These are phyloP conservation scores for Pythium apleroticum DNA, from an alignment of 352 stramenopile genomes.

Conservation along the genomic window DNA sequence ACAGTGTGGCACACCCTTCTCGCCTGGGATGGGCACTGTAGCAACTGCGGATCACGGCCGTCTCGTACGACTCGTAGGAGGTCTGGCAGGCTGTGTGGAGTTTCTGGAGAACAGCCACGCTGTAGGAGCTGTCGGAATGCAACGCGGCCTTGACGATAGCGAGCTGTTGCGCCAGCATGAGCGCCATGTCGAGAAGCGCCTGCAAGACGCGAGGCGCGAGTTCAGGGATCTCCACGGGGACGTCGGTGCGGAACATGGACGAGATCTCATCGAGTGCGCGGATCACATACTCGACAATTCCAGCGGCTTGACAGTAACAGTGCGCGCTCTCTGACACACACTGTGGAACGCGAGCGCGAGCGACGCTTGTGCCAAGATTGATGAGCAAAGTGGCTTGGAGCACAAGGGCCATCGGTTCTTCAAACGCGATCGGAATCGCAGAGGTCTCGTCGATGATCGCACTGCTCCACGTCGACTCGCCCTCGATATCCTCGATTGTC, in stretches of 20 bases:
- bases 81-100: conserved; percentile 31
- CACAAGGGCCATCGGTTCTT: conserved; percentile 38
- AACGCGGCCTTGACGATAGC: conserved; percentile 39
- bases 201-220: conserved; percentile 14
- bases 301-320: conserved; percentile 19
- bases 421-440: conserved; percentile 31
- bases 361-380: conserved; percentile 24
- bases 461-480: conserved; percentile 18
- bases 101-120: conserved; percentile 35
- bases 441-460: conserved; percentile 4
- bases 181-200: conserved; percentile 13
- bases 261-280: conserved; percentile 18
- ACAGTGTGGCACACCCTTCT: conserved; percentile 20
- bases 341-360: conserved; percentile 5
- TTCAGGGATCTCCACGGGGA: conserved; percentile 23
- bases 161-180: conserved; percentile 39
- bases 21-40: conserved; percentile 7
- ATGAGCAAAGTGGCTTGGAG: conserved; percentile 32
- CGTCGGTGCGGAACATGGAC: conserved; percentile 11
- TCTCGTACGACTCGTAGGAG: conserved; percentile 29
- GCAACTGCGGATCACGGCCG: conserved; percentile 25
- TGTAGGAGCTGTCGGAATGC: conserved; percentile 31
- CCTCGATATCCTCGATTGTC: conserved; percentile 1
- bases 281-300: conserved; percentile 20
- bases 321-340: conserved; percentile 22